Evolutionary conservation across 345 rosid genomes (phyloP), one percentile per base, ranked within the genome.

Genomic region (Heritiera littoralis): DNA sequence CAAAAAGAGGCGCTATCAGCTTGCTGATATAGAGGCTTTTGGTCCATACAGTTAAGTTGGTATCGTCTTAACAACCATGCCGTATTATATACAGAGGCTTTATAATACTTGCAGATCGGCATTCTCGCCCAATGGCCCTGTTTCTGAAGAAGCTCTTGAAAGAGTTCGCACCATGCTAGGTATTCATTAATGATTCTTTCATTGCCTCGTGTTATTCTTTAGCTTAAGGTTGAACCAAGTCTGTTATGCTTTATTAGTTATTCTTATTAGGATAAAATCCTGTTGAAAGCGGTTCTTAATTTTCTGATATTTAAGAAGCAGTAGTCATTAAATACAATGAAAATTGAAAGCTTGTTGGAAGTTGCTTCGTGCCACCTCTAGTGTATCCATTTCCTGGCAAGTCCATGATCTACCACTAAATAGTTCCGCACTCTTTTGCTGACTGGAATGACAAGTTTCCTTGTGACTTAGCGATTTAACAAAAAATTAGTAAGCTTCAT

Each of bases 51-150:
- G 85, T 80, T 81, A 83, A 84, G 89, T 82, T 76, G 85, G 81
- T 79, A 84, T 75, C 79, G 83, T 85, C 82, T 84, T 81, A 70
- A 59, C 85, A 85, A 73, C 46, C 86, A 92, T 92, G 96, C 96
- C 96, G 61, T 92, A 87, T 79, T 90, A 83, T 82, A 88, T 90
- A 80, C 97, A 91, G 87, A 90, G 93, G 79, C 91, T 94, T 72
- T 96, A 86, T 84, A 88, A 89, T 75, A 81, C 91, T 80, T 94
- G 98, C 89, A 90, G 59, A 77, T 86, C 91, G 9, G 87, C 97
- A 0, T 91, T 91, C 87, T 86, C 97, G 3, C 84, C 91, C 3
- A 82, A 84, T 75, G 97, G 98, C 46, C 97, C 95, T 1, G 82
- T 86, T 23, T 85, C 97, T 3, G 92, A 96, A 7, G 98, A 96